Base-by-base conservation (phyloP, 306 rosid genomes). In the Acacia confusa region DNA sequence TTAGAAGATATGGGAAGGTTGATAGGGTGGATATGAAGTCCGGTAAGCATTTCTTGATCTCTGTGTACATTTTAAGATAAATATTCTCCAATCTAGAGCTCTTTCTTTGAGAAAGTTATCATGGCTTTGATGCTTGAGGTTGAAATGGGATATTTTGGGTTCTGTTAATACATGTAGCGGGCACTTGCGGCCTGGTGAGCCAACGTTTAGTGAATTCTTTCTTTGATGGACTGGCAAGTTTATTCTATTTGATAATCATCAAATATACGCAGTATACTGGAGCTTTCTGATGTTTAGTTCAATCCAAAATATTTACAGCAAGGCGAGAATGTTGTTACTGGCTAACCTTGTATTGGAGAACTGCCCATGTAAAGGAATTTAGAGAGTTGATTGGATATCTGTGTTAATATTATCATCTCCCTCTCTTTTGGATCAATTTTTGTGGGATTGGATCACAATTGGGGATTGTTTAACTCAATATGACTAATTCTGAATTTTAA, bases 21-120 rank as follows among this genome's bases (percentile, higher is more conserved):
- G 99, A 96, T 80, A 88, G 98, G 88, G 99, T 96, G 86, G 99
- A 96, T 89, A 93, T 96, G 98, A 96, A 96, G 88, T 90, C 99
- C 79, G 99, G 99, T 96, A 86, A 92, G 97, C 58, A 79, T 78
- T 87, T 78, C 13, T 70, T 69, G 20, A 30, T 32, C 40, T 70
- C 70, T 22, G 47, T 64, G 75, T 67, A 22, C 61, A 69, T 75
- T 44, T 57, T 45, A 60, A 48, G 47, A 70, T 72, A 70, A 44
- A 72, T 70, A 74, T 40, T 16, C 43, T 69, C 8, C 4, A 72
- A 58, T 66, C 5, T 65, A 34, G 32, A 74, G 41, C 74, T 25
- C 66, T 55, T 60, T 41, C 60, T 7, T 10, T 6, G 72, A 44
- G 57, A 63, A 41, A 43, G 30, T 60, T 50, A 22, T 72, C 34